These are phyloP conservation scores for Globisporangium spiculum DNA, from an alignment of 352 stramenopile genomes.

Conservation along the genomic window DNA sequence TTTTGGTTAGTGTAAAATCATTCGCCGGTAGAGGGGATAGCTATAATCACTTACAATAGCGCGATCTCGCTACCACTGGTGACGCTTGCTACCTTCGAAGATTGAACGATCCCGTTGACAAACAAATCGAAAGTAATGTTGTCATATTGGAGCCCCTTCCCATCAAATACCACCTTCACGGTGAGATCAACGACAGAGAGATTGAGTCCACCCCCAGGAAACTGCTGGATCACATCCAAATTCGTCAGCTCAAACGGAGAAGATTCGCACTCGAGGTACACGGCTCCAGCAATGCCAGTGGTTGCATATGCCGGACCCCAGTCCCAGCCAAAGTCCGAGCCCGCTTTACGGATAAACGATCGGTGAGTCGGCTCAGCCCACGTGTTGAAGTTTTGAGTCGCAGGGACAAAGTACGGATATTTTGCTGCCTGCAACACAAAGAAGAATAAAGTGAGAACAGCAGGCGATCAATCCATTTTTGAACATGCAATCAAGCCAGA, in stretches of 20 bases:
- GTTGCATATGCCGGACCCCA: constrained; percentile 78
- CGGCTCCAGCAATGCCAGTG: constrained; percentile 55
- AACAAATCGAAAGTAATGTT: constrained; percentile 48
- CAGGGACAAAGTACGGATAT: constrained; percentile 79
- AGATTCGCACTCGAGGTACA: constrained; percentile 37
- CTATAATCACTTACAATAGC: constrained; percentile 28
- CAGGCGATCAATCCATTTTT: background rate
- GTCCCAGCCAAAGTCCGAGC: constrained; percentile 87
- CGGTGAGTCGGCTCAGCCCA: constrained; percentile 79
- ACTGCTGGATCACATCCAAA: constrained; percentile 45
- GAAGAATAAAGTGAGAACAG: background rate
- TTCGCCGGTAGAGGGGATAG: background rate
- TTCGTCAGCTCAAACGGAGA: constrained; percentile 24
- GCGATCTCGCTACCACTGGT: constrained; percentile 24
- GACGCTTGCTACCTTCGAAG: constrained; percentile 19
- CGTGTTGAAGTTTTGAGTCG: constrained; percentile 72
- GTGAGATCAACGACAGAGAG: constrained; percentile 39
- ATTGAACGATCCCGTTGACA: constrained; percentile 35
- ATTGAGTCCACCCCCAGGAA: constrained; percentile 26
- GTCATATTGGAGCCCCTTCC: constrained; percentile 21
- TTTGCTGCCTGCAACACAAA: constrained; percentile 28
- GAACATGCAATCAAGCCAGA: background rate
- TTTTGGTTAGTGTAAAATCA: background rate
- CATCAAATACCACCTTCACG: constrained; percentile 37
- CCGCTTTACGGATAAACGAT: constrained; percentile 81